phyloP scores from a whole-genome alignment of 371 early-diverging fungal species.

The Syncephalis fuscata region DNA sequence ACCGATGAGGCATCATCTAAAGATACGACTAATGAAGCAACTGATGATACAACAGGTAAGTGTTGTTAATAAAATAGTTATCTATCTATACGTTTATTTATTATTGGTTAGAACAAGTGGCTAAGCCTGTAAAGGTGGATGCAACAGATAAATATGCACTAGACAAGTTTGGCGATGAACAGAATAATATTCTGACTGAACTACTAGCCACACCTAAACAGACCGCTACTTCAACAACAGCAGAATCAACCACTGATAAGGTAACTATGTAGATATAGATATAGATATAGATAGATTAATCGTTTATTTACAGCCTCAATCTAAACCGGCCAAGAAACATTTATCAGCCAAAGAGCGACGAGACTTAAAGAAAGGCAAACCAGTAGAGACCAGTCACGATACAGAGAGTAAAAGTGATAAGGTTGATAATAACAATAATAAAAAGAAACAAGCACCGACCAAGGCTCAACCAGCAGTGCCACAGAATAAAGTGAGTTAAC shows the following conservation, averaged over 20 bases:
- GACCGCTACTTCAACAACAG: conserved; percentile 5
- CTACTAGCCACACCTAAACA: conserved; percentile 3
- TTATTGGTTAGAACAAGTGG: too few relatives aligned
- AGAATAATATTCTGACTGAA: conserved; percentile 13
- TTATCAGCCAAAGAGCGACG: conserved; percentile 64
- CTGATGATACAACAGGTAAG: not conserved
- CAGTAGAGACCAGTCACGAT: conserved; percentile 47
- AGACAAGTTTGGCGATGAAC: conserved; percentile 46
- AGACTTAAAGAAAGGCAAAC: conserved; percentile 33
- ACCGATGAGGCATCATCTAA: not conserved
- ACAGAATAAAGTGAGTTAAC: conserved; percentile 49
- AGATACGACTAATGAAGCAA: not conserved
- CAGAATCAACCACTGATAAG: too few relatives aligned
- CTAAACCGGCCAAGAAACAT: conserved; percentile 18
- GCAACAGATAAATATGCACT: conserved; percentile 52
- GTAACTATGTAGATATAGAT: too few relatives aligned
- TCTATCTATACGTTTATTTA: not conserved
- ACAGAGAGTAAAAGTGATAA: conserved; percentile 82
- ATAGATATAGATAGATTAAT: too few relatives aligned
- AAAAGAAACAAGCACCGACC: too few relatives aligned
- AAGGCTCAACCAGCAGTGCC: conserved; percentile 57
- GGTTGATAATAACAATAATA: conserved; percentile 87
- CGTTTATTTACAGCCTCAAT: not conserved
- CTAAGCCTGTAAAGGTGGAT: not conserved
- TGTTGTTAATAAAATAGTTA: too few relatives aligned